phyloP scores from a whole-genome alignment of 305 asterid genomes.

The Withania somnifera region DNA sequence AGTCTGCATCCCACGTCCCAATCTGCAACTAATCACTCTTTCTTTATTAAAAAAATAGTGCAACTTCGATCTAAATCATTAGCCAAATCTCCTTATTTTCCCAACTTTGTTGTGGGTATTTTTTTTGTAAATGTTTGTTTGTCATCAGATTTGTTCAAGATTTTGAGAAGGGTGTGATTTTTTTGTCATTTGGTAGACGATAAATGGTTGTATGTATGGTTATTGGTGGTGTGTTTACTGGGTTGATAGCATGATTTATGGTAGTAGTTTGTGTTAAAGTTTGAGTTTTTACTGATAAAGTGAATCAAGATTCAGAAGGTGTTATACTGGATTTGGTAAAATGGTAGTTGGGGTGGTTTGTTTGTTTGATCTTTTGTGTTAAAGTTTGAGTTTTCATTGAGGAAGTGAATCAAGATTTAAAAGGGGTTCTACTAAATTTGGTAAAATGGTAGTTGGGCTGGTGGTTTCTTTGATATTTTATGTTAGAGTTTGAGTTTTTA shows the following conservation, averaged over 20 bases:
- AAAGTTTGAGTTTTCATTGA: background rate
- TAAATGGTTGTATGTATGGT: background rate
- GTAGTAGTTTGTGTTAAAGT: background rate
- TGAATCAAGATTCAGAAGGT: background rate
- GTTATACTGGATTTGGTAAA: background rate
- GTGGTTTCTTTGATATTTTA: too few species aligned
- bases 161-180: background rate
- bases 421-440: too few species aligned
- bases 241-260: background rate
- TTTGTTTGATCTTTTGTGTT: background rate
- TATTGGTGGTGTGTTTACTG: background rate
- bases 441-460: too few species aligned
- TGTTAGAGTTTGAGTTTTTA: background rate
- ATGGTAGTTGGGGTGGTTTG: background rate
- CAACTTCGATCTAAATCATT: conserved; percentile 12
- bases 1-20: conserved; percentile 23
- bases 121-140: background rate
- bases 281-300: background rate
- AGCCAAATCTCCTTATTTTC: background rate
- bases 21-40: conserved; percentile 4
- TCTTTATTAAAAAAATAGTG: background rate
- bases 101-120: background rate
- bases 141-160: conserved; percentile 10
- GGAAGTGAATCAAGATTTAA: background rate
- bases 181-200: background rate